These are phyloP conservation scores for Malus asiatica DNA, from an alignment of 306 rosid genomes.

Conservation along the genomic window DNA sequence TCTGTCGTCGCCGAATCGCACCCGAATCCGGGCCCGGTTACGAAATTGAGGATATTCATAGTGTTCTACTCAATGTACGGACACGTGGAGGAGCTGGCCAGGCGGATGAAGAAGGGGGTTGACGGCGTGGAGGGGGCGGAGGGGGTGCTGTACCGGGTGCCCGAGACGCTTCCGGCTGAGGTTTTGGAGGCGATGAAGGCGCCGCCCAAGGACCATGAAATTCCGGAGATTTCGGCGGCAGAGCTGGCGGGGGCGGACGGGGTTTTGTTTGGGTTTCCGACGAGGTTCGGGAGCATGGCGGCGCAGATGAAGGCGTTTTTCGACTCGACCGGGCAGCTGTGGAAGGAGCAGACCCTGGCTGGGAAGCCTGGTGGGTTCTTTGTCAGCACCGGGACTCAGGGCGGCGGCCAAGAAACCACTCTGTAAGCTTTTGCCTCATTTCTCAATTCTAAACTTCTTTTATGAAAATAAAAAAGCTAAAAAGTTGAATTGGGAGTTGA, in stretches of 20 bases:
- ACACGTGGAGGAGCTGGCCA: constrained; percentile 76
- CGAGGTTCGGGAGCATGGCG: constrained; percentile 90
- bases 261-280: constrained; percentile 78
- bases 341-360: constrained; percentile 86
- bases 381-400: constrained; percentile 92
- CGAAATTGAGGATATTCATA: constrained; percentile 57
- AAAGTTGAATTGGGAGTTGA: neutral
- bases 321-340: constrained; percentile 73
- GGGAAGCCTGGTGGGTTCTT: constrained; percentile 94
- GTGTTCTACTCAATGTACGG: constrained; percentile 95
- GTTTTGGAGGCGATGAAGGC: constrained; percentile 66
- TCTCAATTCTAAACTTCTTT: neutral
- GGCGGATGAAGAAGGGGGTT: constrained; percentile 75
- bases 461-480: neutral
- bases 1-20: neutral
- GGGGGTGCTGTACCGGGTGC: constrained; percentile 70
- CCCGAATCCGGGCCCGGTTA: neutral
- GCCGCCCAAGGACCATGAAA: constrained; percentile 47
- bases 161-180: constrained; percentile 68
- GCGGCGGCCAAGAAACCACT: constrained; percentile 99
- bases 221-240: constrained; percentile 60
- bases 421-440: constrained; percentile 41
- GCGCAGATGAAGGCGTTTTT: constrained; percentile 97
- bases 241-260: constrained; percentile 70
- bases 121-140: constrained; percentile 73